A percentile compares a stretch with the other conserved stretches of the same genome.
These are phyloP conservation scores for Vitis hybrid DNA, from an alignment of 177 flowering plant genomes.

Conservation along the genomic window DNA sequence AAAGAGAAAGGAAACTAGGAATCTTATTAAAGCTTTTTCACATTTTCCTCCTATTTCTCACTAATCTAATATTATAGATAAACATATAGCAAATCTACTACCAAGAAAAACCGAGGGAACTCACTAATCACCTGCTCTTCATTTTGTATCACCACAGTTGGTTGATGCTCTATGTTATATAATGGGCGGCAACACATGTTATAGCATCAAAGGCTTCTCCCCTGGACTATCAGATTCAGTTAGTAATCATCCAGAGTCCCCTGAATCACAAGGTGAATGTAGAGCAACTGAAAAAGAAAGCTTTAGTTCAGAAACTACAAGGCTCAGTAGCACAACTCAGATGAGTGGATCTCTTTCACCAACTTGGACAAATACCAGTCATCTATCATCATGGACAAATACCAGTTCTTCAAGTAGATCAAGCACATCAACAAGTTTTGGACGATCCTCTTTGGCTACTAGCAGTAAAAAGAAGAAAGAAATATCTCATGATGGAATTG, in stretches of 20 bases:
- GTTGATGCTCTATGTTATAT: slow-evolving; percentile 24
- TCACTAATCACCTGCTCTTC: not conserved
- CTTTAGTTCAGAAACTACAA: slow-evolving; percentile 12
- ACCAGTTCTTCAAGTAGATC: slow-evolving; percentile 16
- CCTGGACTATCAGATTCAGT: slow-evolving; percentile 33
- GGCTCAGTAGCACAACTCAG: slow-evolving; percentile 17
- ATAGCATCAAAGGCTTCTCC: slow-evolving; percentile 27
- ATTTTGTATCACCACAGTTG: slow-evolving; percentile 29
- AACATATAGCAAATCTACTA: not conserved
- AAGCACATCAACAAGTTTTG: slow-evolving; percentile 13
- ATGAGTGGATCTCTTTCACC: slow-evolving; percentile 20
- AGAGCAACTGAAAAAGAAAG: slow-evolving; percentile 10
- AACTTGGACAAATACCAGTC: slow-evolving; percentile 13
- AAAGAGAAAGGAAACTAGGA: too few species aligned
- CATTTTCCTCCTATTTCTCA: too few species aligned
- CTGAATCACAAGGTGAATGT: slow-evolving; percentile 25
- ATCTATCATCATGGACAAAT: slow-evolving; percentile 21
- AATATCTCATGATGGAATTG: not conserved
- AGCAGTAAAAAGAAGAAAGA: not conserved
- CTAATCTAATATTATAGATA: not conserved
- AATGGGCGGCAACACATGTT: slow-evolving; percentile 17
- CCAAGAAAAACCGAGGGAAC: not conserved
- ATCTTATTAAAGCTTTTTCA: too few species aligned
- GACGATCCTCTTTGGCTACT: slow-evolving; percentile 10
- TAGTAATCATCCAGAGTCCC: slow-evolving; percentile 16